A percentile compares a stretch with the other conserved stretches of the same genome.
Evolutionary conservation across 257 asterid genomes (phyloP).

Genomic region (Rehmannia glutinosa): DNA sequence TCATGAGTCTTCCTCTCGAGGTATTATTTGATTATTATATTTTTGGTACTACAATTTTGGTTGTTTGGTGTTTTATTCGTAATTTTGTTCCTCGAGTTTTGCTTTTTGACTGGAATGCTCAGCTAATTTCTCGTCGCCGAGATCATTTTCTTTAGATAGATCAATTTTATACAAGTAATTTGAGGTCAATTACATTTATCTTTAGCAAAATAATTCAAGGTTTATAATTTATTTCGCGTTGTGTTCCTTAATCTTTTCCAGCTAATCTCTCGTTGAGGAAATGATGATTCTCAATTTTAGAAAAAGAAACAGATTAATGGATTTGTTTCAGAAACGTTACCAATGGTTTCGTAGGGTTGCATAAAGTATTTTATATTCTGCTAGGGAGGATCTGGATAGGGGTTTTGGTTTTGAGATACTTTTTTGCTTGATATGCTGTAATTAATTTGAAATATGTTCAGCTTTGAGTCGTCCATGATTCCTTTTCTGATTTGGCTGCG

Average conservation of each 20-base stretch:
- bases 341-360: background rate
- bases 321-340: background rate
- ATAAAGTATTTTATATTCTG: background rate
- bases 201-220: background rate
- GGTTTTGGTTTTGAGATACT: background rate
- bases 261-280: background rate
- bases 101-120: background rate
- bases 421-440: slow-evolving; percentile 1
- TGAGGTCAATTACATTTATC: background rate
- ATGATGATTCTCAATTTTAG: background rate
- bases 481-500: background rate
- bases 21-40: slow-evolving; percentile 21
- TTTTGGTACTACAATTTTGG: background rate
- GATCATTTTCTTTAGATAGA: background rate
- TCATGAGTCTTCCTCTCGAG: slow-evolving; percentile 95
- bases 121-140: background rate
- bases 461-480: background rate
- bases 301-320: background rate
- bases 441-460: background rate
- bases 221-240: background rate
- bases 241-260: background rate
- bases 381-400: background rate
- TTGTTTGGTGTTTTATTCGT: background rate
- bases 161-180: background rate
- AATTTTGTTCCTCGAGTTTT: background rate